These are phyloP conservation scores for Tuber indicum DNA, from an alignment of 495 filamentous ascomycete species.

Conservation along the genomic window DNA sequence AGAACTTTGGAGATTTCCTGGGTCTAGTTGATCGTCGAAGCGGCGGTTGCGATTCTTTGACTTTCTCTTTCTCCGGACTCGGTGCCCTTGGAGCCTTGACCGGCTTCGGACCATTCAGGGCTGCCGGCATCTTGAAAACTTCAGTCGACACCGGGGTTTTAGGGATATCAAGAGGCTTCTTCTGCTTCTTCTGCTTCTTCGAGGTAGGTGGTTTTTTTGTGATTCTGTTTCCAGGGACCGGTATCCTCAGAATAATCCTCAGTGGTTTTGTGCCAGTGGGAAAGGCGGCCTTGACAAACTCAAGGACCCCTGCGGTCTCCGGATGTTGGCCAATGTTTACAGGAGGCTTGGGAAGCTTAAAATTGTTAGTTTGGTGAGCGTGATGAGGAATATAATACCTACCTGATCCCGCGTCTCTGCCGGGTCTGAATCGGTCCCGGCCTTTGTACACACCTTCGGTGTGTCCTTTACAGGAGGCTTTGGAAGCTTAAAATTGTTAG, in stretches of 20 bases:
- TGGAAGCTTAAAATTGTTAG: neutral
- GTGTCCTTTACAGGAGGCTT: neutral
- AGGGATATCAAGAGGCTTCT: neutral
- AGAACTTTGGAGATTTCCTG: neutral
- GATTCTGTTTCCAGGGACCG: neutral
- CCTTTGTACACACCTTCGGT: neutral
- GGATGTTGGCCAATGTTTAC: neutral
- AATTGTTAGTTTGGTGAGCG: neutral
- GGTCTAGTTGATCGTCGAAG: neutral
- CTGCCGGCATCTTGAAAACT: neutral
- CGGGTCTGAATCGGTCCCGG: neutral
- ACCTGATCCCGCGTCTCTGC: neutral
- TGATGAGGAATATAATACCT: neutral
- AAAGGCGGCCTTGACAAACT: neutral
- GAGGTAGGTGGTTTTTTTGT: neutral
- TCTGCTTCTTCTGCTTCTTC: neutral
- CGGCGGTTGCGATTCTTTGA: neutral
- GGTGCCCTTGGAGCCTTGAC: neutral
- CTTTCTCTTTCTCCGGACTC: neutral
- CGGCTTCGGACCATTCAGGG: neutral
- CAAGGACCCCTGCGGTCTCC: neutral
- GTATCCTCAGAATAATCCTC: neutral
- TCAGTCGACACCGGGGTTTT: neutral
- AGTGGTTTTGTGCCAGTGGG: neutral
- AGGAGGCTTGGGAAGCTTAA: neutral